Base-by-base conservation (phyloP, 2,329 filamentous ascomycete genomes). In the Colletotrichum abscissum region DNA sequence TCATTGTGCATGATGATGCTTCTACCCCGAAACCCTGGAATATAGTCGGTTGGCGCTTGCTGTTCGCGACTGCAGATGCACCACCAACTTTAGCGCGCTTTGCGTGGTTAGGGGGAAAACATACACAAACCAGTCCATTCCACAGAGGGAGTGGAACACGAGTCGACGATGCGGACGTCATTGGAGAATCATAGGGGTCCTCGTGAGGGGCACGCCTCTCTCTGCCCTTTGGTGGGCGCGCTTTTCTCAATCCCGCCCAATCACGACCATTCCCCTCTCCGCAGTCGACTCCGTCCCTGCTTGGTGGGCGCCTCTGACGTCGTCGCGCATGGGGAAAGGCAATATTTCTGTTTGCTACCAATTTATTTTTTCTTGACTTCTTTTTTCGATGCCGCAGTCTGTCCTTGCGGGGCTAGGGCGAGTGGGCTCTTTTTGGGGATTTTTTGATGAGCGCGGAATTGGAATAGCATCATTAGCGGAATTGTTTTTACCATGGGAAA, bases 121-220 rank as follows among this genome's bases (percentile, higher is more conserved):
- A 26, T 2, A 16, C 6, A 42, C 38, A 19, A 42, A 19, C 38
- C 38, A 42, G 19, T 42, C 14, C 38, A 7, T 46, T 46, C 7
- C 6, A n/a, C 42, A 9, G 35, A 42, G 35, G 35, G 14, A 16
- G 42, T 7, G 58, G 35, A 58, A 55, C 58, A 55, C 60, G n/a
- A 64, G 67, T 65, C 60, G 58, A 42, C 30, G 65, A 38, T 24
- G 14, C 54, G 57, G 63, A 72, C 69, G 69, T 72, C 69, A 72
- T 59, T 69, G 65, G 52, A 26, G 52, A 58, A 59, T 68, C 65
- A 68, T 72, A 64, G 69, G 69, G 69, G 69, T 72, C 69, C 69
- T 68, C 9, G 6, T 30, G 55, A 56, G 54, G 54, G 54, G 26
- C n/a, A 12, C 56, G 24, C 7, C 19, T 30, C 30, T 30, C 8